Evolutionary conservation across 148 eudicot species (phyloP), one percentile per base, ranked within the genome.

Genomic region (Tetragonia tetragonoides): DNA sequence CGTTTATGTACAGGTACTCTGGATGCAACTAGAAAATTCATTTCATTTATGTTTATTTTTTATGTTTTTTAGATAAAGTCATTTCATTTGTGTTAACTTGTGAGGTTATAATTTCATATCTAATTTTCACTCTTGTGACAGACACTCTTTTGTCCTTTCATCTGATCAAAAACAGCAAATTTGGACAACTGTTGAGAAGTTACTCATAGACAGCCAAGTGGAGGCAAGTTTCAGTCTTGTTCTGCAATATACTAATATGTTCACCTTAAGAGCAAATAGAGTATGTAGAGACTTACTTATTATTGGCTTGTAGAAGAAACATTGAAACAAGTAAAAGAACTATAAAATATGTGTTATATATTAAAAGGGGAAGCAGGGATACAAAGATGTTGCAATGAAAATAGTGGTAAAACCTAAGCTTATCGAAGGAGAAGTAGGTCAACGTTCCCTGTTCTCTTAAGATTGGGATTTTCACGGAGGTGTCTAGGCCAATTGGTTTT

Each of bases 1-100:
- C 90, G 68, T 96, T 93, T 83, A 96, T 96, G 98, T 96, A 91
- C 78, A 89, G 99, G 99, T 96, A 90, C 68, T 71, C n/a, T 77
- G 64, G 60, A 38, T 23, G 74, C 37, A 39, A 60, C 62, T 60
- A 66, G 64, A 34, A 42, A 39, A 28, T n/a, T 42, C 49, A 34
- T 53, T 46, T 66, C 20, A 6, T 63, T 47, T 51, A 66, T 79
- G 14, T 57, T 54, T n/a, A n/a, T n/a, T n/a, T n/a, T n/a, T n/a
- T n/a, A n/a, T n/a, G n/a, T n/a, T n/a, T n/a, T n/a, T n/a, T n/a
- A n/a, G n/a, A n/a, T n/a, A 34, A 42, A 39, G 28, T 42, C 49
- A 34, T 53, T 46, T 66, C 20, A 6, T 63, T 47, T 51, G 37
- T 79, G 14, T 57, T 54, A 71, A 64, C 65, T 16, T 66, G 17